Evolutionary conservation across 768 basidiomycete genomes (phyloP).

Genomic region (Roridomyces roridus): DNA sequence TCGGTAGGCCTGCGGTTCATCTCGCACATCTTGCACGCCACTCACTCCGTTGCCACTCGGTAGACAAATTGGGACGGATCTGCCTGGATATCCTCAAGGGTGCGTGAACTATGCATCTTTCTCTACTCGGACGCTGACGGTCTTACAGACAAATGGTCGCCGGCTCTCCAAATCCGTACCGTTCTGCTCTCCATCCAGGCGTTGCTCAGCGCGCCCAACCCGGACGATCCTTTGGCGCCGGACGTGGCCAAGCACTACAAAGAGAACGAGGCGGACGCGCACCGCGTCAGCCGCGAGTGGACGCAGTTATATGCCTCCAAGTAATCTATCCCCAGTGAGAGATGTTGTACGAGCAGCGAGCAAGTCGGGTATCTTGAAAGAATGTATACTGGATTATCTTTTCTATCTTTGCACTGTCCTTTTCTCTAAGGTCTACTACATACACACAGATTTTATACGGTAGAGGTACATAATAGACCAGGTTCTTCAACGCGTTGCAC

Average conservation of each 20-base stretch:
- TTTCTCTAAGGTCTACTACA: constrained; percentile 2
- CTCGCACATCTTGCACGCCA: not conserved
- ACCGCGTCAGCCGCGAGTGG: constrained; percentile 94
- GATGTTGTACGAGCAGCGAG: constrained; percentile 12
- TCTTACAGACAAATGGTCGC: constrained; percentile 94
- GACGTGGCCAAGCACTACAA: constrained; percentile 99
- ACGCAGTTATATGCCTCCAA: constrained; percentile 81
- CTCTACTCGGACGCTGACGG: not conserved
- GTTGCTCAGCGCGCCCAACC: constrained; percentile 94
- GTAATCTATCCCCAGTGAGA: not conserved
- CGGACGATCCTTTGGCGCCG: constrained; percentile 92
- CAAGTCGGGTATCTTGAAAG: constrained; percentile 18
- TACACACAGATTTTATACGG: constrained; percentile 4
- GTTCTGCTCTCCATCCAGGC: constrained; percentile 97
- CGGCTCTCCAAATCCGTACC: constrained; percentile 97
- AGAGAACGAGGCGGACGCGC: constrained; percentile 93
- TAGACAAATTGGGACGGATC: constrained; percentile 98
- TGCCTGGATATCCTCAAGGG: constrained; percentile 98
- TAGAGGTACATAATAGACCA: not conserved
- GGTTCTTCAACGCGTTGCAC: constrained; percentile 50
- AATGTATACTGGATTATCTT: constrained; percentile 17
- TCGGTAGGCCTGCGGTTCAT: constrained; percentile 60
- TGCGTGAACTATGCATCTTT: constrained; percentile 35
- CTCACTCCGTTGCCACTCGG: not conserved
- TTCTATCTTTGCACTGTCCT: not conserved